Base-by-base conservation (phyloP, 805 yeast species). In the Sugiyamaella floridensis region DNA sequence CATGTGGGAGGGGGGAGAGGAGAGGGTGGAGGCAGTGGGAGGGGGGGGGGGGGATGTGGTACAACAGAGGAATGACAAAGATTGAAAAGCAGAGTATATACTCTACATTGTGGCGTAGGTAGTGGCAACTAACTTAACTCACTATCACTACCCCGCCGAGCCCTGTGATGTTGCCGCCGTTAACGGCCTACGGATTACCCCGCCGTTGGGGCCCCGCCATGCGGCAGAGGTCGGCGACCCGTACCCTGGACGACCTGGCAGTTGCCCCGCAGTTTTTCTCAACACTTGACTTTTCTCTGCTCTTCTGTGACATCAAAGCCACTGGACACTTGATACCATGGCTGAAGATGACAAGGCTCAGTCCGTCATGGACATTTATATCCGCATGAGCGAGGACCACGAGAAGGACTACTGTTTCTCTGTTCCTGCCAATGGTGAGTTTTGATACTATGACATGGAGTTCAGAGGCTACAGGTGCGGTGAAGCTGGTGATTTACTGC, bases 391-490 rank as follows among this genome's bases (percentile, higher is more conserved):
- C 66, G 85, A 80, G 54, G 96, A 90, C 64, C 68, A 72, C 47
- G 97, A 89, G 63, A 85, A 85, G 67, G 99, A 92, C 67, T 90
- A 89, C 70, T 87, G 96, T 61, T 88, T 92, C 72, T 83, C 80
- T 59, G 79, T 89, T n/a, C 74, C 77, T 20, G 70, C 79, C 16
- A 73, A 74, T 28, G 52, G 50, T 43, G 40, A 34, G 51, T 32
- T 10, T 32, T 5, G 9, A 6, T 22, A 3, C 6, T 22, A 22
- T 6, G 26, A 22, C 26, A 4, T 22, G 26, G 26, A 22, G 26
- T 22, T 22, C 6, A 6, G 6, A 22, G 26, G 26, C 26, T 22
- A 22, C 6, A 22, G 6, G 26, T 22, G 26, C 26, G 6, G 3
- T 22, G 3, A 4, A 6, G 6, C 3, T 22, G 26, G 26, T 22